Percentiles rank a stretch among this genome's conserved stretches.
phyloP scores from a whole-genome alignment of 1,284 basidiomycete genomes.

The Ceraceosorus bombacis region DNA sequence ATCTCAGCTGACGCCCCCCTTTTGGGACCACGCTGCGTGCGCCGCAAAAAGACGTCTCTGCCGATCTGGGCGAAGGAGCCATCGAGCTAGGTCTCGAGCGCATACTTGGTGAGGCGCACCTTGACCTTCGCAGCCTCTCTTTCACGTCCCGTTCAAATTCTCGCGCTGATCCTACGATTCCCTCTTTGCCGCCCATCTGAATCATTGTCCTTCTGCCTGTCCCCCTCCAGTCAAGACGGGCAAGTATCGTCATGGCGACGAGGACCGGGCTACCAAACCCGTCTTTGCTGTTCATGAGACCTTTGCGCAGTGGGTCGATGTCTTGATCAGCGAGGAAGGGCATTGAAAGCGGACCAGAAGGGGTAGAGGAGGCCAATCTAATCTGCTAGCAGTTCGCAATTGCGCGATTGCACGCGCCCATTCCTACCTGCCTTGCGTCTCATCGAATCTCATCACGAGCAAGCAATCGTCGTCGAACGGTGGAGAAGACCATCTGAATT shows the following conservation, averaged over 20 bases:
- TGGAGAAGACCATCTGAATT: too few relatives aligned
- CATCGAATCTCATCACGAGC: too few relatives aligned
- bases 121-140: slow-evolving; percentile 1
- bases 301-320: slow-evolving; percentile 54
- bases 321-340: background rate
- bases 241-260: slow-evolving; percentile 60
- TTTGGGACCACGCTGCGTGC: too few relatives aligned
- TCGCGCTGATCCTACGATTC: background rate
- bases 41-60: slow-evolving; percentile 68
- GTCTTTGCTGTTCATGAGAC: slow-evolving; percentile 57
- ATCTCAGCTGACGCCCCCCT: too few relatives aligned
- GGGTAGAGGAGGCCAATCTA: too few relatives aligned
- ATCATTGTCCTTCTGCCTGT: slow-evolving; percentile 6
- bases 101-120: slow-evolving; percentile 57
- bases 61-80: slow-evolving; percentile 68
- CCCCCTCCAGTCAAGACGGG: slow-evolving; percentile 57
- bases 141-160: background rate
- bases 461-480: too few relatives aligned
- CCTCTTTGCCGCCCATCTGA: slow-evolving; percentile 14
- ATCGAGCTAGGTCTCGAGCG: slow-evolving; percentile 66
- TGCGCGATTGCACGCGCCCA: too few relatives aligned
- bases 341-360: background rate
- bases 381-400: too few relatives aligned
- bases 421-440: too few relatives aligned
- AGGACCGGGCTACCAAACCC: slow-evolving; percentile 49